Base-by-base conservation (phyloP, 2,329 filamentous ascomycete genomes). In the Curvularia sp. region DNA sequence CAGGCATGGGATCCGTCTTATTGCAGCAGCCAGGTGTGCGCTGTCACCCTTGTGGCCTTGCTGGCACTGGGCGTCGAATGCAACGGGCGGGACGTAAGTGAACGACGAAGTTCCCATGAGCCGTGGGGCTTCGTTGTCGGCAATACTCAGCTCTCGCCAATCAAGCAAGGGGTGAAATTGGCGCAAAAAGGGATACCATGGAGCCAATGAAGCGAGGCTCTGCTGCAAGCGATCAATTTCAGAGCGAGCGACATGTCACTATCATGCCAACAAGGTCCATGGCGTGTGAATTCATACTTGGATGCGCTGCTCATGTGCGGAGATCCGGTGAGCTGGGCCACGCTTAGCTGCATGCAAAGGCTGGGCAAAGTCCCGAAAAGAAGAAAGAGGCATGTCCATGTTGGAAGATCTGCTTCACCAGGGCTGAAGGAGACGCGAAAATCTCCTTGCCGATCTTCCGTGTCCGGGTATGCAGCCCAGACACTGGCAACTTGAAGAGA, bases 11-110 rank as follows among this genome's bases (percentile, higher is more conserved):
- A 35, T 54, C 55, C 43, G 13, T 41, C 5, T 18, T 10, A 18
- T 26, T 24, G 68, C 55, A 48, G 42, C 56, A 65, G 69, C 35
- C 58, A 49, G 55, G 56, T 33, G 26, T 62, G 43, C 41, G 62
- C 62, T 58, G 50, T 55, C 49, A 44, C 18, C 22, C 33, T 39
- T 28, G 33, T 28, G 24, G 8, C 47, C 22, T 28, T 15, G 22
- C 20, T 39, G 31, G 26, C 8, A 20, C 33, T 20, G 28, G 18
- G 26, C 18, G 9, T 47, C 10, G n/a, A 31, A 47, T 31, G 44
- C 26, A 10, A 13, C 28, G 28, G 28, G 28, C 20, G 26, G 44
- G 28, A 22, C n/a, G n/a, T n/a, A 10, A 47, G 26, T 18, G 28
- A 9, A 47, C 26, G 28, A 22, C 5, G 26, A 10, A 13, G 28